Base-by-base conservation (phyloP, 768 basidiomycete species). In the Auriscalpium vulgare region DNA sequence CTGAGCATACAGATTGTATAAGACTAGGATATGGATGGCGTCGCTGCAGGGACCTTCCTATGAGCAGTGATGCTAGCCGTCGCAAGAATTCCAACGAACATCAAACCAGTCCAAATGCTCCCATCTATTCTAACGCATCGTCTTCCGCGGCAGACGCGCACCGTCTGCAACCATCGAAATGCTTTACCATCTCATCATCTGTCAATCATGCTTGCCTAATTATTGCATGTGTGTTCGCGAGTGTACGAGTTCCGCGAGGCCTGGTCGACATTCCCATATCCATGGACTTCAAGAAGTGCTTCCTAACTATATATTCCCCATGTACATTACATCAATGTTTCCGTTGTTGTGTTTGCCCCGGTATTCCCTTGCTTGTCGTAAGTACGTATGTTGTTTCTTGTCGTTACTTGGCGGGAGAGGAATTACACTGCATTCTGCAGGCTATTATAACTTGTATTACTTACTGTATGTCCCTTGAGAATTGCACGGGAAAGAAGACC, bases 11-110 rank as follows among this genome's bases (percentile, higher is more conserved):
- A 91, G 89, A 62, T 67, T 93, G 66, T 95, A 94, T 73, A 97
- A 97, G 76, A 95, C 93, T 40, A 77, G 93, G 45, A 94, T 95
- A 58, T 97, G 92, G 93, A 92, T 93, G 90, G 88, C 91, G 35
- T 91, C 89, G 34, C 77, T 89, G 47, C 82, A 84, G 62, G 85
- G 76, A 48, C 63, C 74, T 35, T 69, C 67, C 51, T 74, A 69
- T 56, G 77, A 78, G 55, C 78, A 77, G 66, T 77, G 68, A 70
- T 36, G n/a, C 43, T 13, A 43, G 14, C 13, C 40, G 40, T 43
- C 8, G 17, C 40, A 43, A 43, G 29, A 29, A 29, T 7, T 29
- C 4, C 29, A 29, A 2, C 29, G 2, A 7, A 29, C 29, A 29
- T 29, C 29, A 29, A 29, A 29, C 4, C 29, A 29, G 29, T 5